These are phyloP conservation scores for Dalbergia cochinchinensis DNA, from an alignment of 306 rosid species.

Conservation along the genomic window DNA sequence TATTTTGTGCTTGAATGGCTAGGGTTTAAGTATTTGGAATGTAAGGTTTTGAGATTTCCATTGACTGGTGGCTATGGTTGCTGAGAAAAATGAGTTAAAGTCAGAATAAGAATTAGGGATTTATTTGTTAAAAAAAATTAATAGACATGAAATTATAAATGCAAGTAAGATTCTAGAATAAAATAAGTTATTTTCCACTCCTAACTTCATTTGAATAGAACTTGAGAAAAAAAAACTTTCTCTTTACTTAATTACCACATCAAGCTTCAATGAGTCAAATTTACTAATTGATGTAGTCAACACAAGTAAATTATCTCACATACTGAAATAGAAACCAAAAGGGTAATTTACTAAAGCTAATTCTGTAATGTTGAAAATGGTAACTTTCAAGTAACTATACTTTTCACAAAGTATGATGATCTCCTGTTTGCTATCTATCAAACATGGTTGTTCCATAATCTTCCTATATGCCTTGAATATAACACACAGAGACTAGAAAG, in stretches of 20 bases:
- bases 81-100: too few species aligned
- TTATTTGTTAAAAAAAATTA: not conserved
- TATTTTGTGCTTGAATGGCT: too few species aligned
- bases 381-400: not conserved
- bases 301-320: not conserved
- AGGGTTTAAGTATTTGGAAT: too few species aligned
- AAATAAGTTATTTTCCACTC: not conserved
- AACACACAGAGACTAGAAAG: not conserved
- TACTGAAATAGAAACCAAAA: not conserved
- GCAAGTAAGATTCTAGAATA: not conserved
- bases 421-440: not conserved
- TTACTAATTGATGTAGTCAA: not conserved
- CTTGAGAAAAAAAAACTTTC: too few species aligned
- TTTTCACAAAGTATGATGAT: too few species aligned
- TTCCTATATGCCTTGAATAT: not conserved
- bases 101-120: too few species aligned
- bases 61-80: too few species aligned
- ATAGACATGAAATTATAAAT: not conserved
- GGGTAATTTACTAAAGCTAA: not conserved
- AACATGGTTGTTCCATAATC: not conserved
- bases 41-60: too few species aligned
- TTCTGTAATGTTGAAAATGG: slow-evolving; percentile 8
- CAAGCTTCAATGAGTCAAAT: not conserved
- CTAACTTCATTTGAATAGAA: not conserved
- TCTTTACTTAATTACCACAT: too few species aligned